These are phyloP conservation scores for Nicotiana knightiana DNA, from an alignment of 257 asterid species.

Conservation along the genomic window DNA sequence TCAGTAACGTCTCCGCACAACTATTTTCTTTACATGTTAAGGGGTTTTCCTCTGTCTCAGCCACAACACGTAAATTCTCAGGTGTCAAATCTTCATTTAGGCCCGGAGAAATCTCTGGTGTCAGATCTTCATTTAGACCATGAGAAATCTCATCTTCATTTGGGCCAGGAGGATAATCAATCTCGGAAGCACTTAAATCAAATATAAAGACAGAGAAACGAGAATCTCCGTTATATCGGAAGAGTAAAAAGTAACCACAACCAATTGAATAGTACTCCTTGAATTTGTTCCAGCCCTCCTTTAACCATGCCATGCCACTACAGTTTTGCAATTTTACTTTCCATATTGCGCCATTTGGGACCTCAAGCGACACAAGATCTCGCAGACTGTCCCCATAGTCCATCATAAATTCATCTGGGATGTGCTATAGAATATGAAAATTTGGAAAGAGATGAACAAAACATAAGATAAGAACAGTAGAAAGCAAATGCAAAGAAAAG, in stretches of 20 bases:
- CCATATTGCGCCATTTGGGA: constrained; percentile 3
- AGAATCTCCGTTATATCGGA: constrained; percentile 6
- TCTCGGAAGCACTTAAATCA: constrained; percentile 12
- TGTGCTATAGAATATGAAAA: neutral
- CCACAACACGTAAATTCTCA: neutral
- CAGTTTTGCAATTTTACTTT: neutral
- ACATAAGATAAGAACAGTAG: neutral
- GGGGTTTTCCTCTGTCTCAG: constrained; percentile 34
- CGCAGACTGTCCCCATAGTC: neutral
- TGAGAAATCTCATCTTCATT: neutral
- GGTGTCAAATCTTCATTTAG: neutral
- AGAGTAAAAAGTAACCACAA: constrained; percentile 7
- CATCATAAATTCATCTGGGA: neutral
- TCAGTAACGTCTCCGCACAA: constrained; percentile 23
- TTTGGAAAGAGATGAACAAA: neutral
- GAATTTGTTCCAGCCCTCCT: constrained; percentile 13
- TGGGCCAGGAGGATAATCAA: constrained; percentile 7
- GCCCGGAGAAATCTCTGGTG: too few species aligned
- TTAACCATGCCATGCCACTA: constrained; percentile 4
- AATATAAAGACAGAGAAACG: constrained; percentile 10
- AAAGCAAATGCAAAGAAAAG: neutral
- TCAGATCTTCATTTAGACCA: too few species aligned
- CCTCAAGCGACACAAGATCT: neutral
- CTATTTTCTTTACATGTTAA: constrained; percentile 29
- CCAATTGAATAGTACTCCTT: constrained; percentile 12